Conservation (phyloP, 1,284 basidiomycete genomes). For the Cerrena zonata region DNA sequence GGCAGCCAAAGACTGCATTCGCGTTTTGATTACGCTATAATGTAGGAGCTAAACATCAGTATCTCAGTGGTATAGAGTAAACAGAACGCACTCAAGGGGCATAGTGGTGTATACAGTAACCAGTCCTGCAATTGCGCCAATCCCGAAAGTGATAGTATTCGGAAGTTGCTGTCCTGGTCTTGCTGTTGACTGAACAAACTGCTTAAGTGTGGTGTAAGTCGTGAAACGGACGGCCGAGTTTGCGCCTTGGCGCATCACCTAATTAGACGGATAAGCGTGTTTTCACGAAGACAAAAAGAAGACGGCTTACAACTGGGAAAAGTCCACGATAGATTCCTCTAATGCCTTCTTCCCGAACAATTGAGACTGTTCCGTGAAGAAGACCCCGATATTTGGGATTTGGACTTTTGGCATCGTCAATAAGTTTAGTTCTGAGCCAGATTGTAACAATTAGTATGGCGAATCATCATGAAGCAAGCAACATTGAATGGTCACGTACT, state of each 20-base stretch:
- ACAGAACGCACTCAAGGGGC: slow-evolving; percentile 76
- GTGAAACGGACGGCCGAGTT: background rate
- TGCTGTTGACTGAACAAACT: background rate
- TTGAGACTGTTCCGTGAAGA: slow-evolving; percentile 33
- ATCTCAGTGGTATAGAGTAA: slow-evolving; percentile 1
- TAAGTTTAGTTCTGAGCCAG: slow-evolving; percentile 84
- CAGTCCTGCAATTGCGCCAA: slow-evolving; percentile 88
- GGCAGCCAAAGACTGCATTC: slow-evolving; percentile 92
- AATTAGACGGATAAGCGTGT: background rate
- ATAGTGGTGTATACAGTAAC: slow-evolving; percentile 94
- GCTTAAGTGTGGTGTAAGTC: background rate
- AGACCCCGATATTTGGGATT: background rate
- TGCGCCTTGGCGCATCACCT: slow-evolving; percentile 39
- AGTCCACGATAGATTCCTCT: slow-evolving; percentile 84
- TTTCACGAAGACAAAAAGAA: slow-evolving; percentile 1
- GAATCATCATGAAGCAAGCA: background rate
- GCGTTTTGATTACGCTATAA: slow-evolving; percentile 87
- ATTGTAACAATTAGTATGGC: background rate
- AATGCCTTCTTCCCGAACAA: slow-evolving; percentile 23
- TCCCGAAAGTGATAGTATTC: slow-evolving; percentile 85
- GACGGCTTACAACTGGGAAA: slow-evolving; percentile 75
- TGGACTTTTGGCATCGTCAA: background rate
- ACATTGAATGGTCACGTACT: slow-evolving; percentile 47
- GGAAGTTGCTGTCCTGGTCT: slow-evolving; percentile 67
- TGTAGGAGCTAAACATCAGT: background rate